A percentile compares a stretch with the other conserved stretches of the same genome.
These are phyloP conservation scores for Pycnococcus provasolii DNA, from an alignment of 139 green algal genomes.

Conservation along the genomic window DNA sequence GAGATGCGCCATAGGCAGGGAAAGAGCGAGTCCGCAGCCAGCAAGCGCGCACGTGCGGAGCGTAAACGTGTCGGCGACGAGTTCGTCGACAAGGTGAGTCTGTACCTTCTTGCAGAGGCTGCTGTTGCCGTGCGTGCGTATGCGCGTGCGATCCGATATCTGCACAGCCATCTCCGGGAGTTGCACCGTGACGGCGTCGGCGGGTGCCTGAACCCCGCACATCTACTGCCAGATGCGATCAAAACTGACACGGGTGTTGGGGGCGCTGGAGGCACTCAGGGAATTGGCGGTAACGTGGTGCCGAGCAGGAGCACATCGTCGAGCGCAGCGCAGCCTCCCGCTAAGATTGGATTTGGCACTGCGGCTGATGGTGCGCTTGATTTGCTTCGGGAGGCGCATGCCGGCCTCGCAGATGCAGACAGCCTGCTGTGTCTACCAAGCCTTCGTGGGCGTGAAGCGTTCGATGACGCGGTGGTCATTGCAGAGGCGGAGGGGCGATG, in stretches of 20 bases:
- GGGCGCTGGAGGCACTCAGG: too few relatives aligned
- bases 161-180: neutral
- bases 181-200: neutral
- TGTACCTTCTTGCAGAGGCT: neutral
- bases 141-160: neutral
- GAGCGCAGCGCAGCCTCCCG: too few relatives aligned
- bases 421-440: too few relatives aligned
- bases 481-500: neutral
- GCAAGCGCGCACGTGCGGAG: neutral
- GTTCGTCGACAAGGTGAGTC: neutral
- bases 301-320: too few relatives aligned
- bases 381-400: too few relatives aligned
- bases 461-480: neutral
- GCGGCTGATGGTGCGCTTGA: too few relatives aligned
- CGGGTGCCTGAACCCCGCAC: too few relatives aligned
- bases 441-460: neutral
- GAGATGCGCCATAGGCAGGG: slow-evolving; percentile 47
- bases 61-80: neutral
- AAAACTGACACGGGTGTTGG: too few relatives aligned
- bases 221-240: too few relatives aligned
- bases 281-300: too few relatives aligned
- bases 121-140: neutral
- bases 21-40: neutral
- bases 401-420: too few relatives aligned
- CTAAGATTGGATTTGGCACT: too few relatives aligned